A percentile compares a stretch with the other conserved stretches of the same genome.
Evolutionary conservation across 179 eudicot species (phyloP).

Genomic region (Monotropa hypopitys): DNA sequence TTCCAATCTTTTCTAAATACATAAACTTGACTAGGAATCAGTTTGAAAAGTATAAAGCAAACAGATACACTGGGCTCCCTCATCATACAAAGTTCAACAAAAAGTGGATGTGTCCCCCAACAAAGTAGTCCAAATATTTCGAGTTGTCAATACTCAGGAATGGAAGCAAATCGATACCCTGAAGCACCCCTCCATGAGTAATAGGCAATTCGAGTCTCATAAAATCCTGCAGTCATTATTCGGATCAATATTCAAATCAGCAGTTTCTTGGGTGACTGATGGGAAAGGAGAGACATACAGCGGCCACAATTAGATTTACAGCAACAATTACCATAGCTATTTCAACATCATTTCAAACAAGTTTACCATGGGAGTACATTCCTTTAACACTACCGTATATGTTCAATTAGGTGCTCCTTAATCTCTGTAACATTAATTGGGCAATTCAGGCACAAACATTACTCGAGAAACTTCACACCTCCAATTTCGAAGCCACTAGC

Average conservation of each 20-base stretch:
- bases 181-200: slow-evolving; percentile 96
- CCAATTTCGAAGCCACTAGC: background rate
- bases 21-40: background rate
- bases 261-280: background rate
- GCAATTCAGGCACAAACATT: background rate
- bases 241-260: background rate
- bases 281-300: background rate
- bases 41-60: background rate
- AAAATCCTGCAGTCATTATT: slow-evolving; percentile 48
- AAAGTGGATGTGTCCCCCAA: background rate
- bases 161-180: slow-evolving; percentile 76
- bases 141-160: slow-evolving; percentile 58
- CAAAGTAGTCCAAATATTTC: background rate
- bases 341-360: background rate
- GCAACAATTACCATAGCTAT: background rate
- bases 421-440: background rate
- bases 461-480: background rate
- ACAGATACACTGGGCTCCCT: background rate
- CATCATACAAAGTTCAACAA: background rate
- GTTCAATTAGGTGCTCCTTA: background rate
- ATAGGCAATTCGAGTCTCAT: slow-evolving; percentile 89
- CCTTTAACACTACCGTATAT: background rate
- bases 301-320: background rate
- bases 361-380: background rate
- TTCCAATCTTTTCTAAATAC: background rate